phyloP scores from a whole-genome alignment of 208 protist genomes.

The Crithidia acanthocephali region DNA sequence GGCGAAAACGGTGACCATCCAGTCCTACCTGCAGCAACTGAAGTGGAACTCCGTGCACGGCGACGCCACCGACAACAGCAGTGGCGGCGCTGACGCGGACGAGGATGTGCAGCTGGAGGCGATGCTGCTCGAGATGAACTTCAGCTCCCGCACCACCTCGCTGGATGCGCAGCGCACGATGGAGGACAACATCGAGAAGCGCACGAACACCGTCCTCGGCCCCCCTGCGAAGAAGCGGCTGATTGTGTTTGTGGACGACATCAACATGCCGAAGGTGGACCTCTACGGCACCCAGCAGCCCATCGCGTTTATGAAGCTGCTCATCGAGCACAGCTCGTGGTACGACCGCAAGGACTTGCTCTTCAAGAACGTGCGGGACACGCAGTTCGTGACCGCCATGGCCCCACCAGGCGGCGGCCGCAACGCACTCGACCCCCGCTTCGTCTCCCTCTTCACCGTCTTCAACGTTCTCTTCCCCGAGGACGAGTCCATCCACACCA shows the following conservation, averaged over 20 bases:
- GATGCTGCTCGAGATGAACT: conserved; percentile 97
- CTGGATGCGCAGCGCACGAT: conserved; percentile 96
- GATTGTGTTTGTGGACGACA: conserved; percentile 98
- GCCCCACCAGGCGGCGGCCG: conserved; percentile 96
- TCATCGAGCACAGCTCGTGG: conserved; percentile 96
- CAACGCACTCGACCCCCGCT: conserved; percentile 97
- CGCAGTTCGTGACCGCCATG: conserved; percentile 98
- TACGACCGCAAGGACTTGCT: conserved; percentile 97
- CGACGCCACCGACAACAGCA: background rate
- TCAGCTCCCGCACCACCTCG: conserved; percentile 96
- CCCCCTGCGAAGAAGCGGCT: conserved; percentile 97
- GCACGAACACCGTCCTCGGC: conserved; percentile 95
- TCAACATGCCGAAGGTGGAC: conserved; percentile 99
- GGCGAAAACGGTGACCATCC: conserved; percentile 98
- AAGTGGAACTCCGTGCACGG: conserved; percentile 68
- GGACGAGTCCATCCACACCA: conserved; percentile 95
- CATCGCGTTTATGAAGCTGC: conserved; percentile 98
- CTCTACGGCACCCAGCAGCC: conserved; percentile 99
- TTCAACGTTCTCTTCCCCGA: conserved; percentile 98
- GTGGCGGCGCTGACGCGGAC: conserved; percentile 25
- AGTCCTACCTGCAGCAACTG: conserved; percentile 93
- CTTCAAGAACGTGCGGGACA: conserved; percentile 97
- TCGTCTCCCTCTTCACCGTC: conserved; percentile 97
- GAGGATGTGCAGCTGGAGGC: conserved; percentile 87
- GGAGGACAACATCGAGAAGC: conserved; percentile 98